Evolutionary conservation across 2,329 filamentous ascomycete genomes (phyloP), one percentile per base, ranked within the genome.

Genomic region (Gnomoniopsis smithogilvyi): DNA sequence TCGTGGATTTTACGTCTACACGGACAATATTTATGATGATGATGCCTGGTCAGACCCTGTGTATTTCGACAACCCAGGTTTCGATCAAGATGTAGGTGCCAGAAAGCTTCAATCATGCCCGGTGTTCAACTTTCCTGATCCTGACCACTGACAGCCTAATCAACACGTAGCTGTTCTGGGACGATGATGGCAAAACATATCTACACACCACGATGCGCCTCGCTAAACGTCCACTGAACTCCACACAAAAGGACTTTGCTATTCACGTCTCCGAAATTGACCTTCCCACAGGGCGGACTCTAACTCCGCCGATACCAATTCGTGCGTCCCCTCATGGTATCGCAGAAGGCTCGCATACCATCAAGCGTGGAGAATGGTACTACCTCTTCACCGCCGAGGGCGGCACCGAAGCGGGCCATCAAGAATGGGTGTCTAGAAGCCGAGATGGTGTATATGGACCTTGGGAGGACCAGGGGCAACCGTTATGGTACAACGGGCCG

Each of bases 1-100:
- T 0, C 69, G 78, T 0, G 81, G 82, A 0, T 85, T 85, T 62
- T 84, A 81, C 54, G 78, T 84, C 2, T 76, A 72, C 60, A 83
- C 79, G 0, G 72, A 74, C 12, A 74, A 84, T 58, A 82, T 83
- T n/a, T 80, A 76, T 76, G 74, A 82, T 47, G 74, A 77, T 0
- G 67, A 62, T 7, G 71, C 75, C 3, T 84, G 81, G 81, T 80
- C 78, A 4, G 79, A 84, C 49, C 80, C 80, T 0, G 68, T 81
- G 0, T 82, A 78, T 61, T 82, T 84, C 62, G 81, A 83, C 54
- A 78, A 81, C 47, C 73, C 78, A 1, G 80, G 80, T 1, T 81
- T 82, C 56, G 79, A 83, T 61, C 80, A 82, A 66, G 80, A 81
- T 67, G 78, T 80, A 64, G 71, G 69, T 34, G 11, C 26, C 30